Evolutionary conservation across 371 early-diverging fungal species (phyloP).

Genomic region (Batrachochytrium dendrobatidis): DNA sequence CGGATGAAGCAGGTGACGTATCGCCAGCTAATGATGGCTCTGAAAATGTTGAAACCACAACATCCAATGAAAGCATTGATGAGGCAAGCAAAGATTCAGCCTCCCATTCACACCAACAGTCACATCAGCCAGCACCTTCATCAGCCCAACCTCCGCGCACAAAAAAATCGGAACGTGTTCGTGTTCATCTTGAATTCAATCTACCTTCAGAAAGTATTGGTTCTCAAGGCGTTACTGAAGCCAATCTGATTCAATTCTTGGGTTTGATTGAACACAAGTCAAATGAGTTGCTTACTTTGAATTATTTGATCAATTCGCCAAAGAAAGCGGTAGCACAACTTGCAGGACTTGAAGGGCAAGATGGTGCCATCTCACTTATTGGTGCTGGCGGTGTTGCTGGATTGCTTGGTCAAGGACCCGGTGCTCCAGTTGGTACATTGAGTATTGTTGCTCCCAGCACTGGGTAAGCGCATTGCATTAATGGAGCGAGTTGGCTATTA

Average conservation of each 20-base stretch:
- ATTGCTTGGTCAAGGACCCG: conserved; percentile 41
- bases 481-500: neutral
- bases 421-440: conserved; percentile 32
- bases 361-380: conserved; percentile 10
- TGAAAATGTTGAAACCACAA: too few relatives aligned
- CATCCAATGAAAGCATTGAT: too few relatives aligned
- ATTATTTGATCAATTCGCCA: conserved; percentile 35
- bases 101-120: too few relatives aligned
- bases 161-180: neutral
- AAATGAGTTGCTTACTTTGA: conserved; percentile 40
- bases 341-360: conserved; percentile 10
- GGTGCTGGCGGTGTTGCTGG: conserved; percentile 32
- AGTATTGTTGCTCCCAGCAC: conserved; percentile 41
- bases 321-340: conserved; percentile 23
- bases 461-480: conserved; percentile 31
- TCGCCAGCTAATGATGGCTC: too few relatives aligned
- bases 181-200: conserved; percentile 1
- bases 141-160: too few relatives aligned
- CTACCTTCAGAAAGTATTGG: conserved; percentile 3
- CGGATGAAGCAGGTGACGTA: too few relatives aligned
- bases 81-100: too few relatives aligned
- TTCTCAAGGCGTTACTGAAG: conserved; percentile 32
- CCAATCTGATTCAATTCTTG: conserved; percentile 33
- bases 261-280: conserved; percentile 42
- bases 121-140: too few relatives aligned